A percentile compares a stretch with the other conserved stretches of the same genome.
Evolutionary conservation across 371 early-diverging fungal genomes (phyloP).

Genomic region (Coemansia sp.): DNA sequence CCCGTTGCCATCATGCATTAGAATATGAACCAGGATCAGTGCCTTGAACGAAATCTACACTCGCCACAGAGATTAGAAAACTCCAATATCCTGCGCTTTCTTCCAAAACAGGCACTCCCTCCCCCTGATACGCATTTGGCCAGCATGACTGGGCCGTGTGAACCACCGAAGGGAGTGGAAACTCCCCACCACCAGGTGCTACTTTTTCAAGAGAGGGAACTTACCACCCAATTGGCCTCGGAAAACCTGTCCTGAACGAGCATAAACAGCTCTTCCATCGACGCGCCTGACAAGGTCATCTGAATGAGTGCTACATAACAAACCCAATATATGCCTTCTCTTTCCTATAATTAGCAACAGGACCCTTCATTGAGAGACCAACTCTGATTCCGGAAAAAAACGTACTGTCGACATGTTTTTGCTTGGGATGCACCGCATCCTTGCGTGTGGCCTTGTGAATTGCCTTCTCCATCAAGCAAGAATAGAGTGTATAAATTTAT

Average conservation of each 20-base stretch:
- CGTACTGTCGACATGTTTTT: constrained; percentile 82
- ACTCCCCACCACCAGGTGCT: too few relatives aligned
- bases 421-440: constrained; percentile 76
- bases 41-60: constrained; percentile 87
- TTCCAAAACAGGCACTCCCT: too few relatives aligned
- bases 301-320: constrained; percentile 45
- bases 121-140: not conserved
- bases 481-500: not conserved
- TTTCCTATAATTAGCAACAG: not conserved
- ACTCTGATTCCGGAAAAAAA: not conserved
- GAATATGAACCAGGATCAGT: constrained; percentile 78
- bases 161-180: not conserved
- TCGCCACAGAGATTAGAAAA: constrained; percentile 55
- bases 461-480: constrained; percentile 67
- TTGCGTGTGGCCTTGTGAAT: constrained; percentile 75
- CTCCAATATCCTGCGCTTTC: too few relatives aligned
- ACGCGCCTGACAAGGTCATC: constrained; percentile 50
- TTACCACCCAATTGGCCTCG: constrained; percentile 83
- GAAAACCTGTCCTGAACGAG: constrained; percentile 60
- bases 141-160: not conserved
- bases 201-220: constrained; percentile 7
- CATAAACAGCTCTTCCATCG: constrained; percentile 63
- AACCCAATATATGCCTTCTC: not conserved
- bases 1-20: constrained; percentile 79
- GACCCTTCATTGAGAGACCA: not conserved